Evolutionary conservation across 208 protist genomes (phyloP).

Genomic region (Giardia muris): DNA sequence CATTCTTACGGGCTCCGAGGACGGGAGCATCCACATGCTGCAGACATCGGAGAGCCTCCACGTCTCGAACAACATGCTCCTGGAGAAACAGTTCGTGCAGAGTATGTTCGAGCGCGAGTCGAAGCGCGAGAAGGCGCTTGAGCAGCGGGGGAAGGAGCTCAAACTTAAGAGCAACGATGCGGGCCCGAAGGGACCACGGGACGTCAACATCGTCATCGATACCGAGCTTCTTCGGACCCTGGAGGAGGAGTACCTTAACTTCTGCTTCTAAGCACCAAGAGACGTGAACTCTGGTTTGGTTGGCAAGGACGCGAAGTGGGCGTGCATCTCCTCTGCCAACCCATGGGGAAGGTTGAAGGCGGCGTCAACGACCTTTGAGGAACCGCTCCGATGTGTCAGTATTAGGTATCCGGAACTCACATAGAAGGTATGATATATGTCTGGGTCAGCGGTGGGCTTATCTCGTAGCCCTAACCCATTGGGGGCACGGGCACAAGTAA

Average conservation of each 20-base stretch:
- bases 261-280: neutral
- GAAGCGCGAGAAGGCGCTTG: neutral
- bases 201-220: neutral
- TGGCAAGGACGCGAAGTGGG: too few species aligned
- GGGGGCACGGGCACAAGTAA: neutral
- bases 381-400: too few species aligned
- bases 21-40: neutral
- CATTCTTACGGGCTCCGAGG: neutral
- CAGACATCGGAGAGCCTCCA: neutral
- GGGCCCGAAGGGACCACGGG: neutral
- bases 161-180: neutral
- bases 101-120: neutral
- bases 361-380: too few species aligned
- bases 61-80: neutral
- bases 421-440: neutral
- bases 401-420: neutral
- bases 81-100: constrained; percentile 6
- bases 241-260: neutral
- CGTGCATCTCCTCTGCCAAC: too few species aligned
- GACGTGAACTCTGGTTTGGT: too few species aligned
- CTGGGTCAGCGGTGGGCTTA: neutral
- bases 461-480: neutral
- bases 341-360: too few species aligned
- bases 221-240: neutral
- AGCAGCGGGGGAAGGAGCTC: neutral